Base-by-base conservation (phyloP, 768 basidiomycete species). In the Suillus ampliporus region DNA sequence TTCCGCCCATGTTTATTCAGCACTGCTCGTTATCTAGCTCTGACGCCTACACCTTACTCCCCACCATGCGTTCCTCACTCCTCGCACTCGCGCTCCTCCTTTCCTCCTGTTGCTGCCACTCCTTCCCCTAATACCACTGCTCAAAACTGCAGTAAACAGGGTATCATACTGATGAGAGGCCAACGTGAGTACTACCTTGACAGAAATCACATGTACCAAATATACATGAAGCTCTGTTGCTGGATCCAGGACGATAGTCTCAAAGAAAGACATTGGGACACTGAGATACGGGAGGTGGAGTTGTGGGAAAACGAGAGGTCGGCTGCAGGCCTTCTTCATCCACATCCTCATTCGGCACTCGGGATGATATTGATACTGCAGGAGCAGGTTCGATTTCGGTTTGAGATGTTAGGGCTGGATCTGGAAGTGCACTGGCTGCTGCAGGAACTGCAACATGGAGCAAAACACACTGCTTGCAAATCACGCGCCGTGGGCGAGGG, bases 281-380 rank as follows among this genome's bases (percentile, higher is more conserved):
- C 87, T 2, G 85, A 89, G 69, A 81, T 88, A 76, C 73, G 84
- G 7, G 83, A 87, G 38, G 90, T 94, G 17, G 89, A 91, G 72
- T 71, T 94, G 23, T 94, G 85, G 80, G 92, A 94, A 79, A 94
- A 93, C 74, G 90, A 94, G 71, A 80, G 92, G 19, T 88, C 83
- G 77, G 71, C 74, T 40, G 72, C 75, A 37, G 54, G 3, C 54
- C 54, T 26, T 23, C 35, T 38, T 37, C 5, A 3, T 56, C 53
- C 5, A n/a, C n/a, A n/a, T 56, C 53, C 23, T 56, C 53, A 0
- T 56, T 38, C 9, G 10, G 23, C 21, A 17, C 38, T 19, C 54
- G 28, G 54, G 54, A 56, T 40, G 54, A 56, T 7, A 17, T 40
- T 40, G 54, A 26, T 17, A 63, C 60, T 37, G 72, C 47, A 1